Conservation (phyloP, 106 monocot species). For the Chionographis japonica region DNA sequence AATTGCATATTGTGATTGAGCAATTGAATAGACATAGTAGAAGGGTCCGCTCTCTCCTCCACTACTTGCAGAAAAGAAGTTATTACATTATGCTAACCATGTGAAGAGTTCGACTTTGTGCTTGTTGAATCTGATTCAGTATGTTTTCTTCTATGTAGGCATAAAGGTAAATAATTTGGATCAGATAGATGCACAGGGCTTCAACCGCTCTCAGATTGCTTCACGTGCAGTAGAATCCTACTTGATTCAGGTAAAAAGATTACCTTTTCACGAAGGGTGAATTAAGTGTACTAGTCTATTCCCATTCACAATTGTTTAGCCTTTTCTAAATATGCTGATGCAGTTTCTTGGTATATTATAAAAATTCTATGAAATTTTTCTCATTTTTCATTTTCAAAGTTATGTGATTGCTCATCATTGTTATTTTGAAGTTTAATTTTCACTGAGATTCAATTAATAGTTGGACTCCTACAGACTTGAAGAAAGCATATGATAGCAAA, state of each 20-base stretch:
- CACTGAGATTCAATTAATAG: too few relatives aligned
- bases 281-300: too few relatives aligned
- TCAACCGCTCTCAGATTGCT: constrained; percentile 71
- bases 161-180: constrained; percentile 75
- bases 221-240: constrained; percentile 82
- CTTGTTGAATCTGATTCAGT: background rate
- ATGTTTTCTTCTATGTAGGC: constrained; percentile 31
- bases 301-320: too few relatives aligned
- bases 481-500: too few relatives aligned
- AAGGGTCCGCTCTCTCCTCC: too few relatives aligned
- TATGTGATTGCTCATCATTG: background rate
- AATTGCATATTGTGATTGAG: too few relatives aligned
- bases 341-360: background rate
- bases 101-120: background rate
- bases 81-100: background rate
- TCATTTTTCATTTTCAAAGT: background rate
- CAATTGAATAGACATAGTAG: too few relatives aligned
- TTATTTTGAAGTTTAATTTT: too few relatives aligned
- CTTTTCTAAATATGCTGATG: too few relatives aligned
- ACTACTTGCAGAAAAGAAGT: background rate
- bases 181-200: constrained; percentile 65
- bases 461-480: too few relatives aligned
- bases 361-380: background rate
- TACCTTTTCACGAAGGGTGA: too few relatives aligned
- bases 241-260: constrained; percentile 80